Base-by-base conservation (phyloP, 768 basidiomycete species). In the Myochromella boudieri region DNA sequence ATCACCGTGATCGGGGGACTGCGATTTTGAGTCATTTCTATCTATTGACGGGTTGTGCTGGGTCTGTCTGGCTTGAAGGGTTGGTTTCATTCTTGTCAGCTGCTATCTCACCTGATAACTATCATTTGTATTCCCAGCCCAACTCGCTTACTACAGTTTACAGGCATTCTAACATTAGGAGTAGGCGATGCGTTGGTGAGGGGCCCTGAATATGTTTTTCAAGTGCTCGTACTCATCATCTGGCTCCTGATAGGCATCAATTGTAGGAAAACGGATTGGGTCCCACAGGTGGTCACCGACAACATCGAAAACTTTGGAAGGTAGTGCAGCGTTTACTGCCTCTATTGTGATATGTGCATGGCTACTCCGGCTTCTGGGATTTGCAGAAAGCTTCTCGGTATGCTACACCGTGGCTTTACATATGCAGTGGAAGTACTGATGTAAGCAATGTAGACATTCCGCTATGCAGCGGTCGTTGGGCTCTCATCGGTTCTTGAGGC, bases 21-120 rank as follows among this genome's bases (percentile, higher is more conserved):
- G 97, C 94, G 21, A 95, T 99, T 57, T 67, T 99, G 55, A 95
- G 93, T 59, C 97, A 99, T 68, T 99, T 99, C 62, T 99, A 97
- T 69, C 71, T 99, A 36, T 72, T 99, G 43, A 95, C 92, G 0
- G 97, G 97, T 2, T 97, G 95, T 65, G 95, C 97, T 5, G 85
- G 89, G 6, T 85, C 90, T 12, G 64, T 98, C 17, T 99, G 97
- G 97, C 78, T 99, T 39, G 97, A 98, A 71, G 90, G 91, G 85
- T 91, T 60, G 59, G 87, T 76, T 6, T 36, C 27, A 36, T 24
- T 22, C 7, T 42, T 57, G 18, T 53, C 18, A 27, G 12, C 34
- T 25, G 14, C 8, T 26, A 28, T 36, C 34, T 42, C 25, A 50
- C 44, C 24, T 44, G 11, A 20, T 37, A 31, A 27, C 46, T 42